phyloP scores from a whole-genome alignment of 1,284 basidiomycete species.

The Lentinus polychrous region DNA sequence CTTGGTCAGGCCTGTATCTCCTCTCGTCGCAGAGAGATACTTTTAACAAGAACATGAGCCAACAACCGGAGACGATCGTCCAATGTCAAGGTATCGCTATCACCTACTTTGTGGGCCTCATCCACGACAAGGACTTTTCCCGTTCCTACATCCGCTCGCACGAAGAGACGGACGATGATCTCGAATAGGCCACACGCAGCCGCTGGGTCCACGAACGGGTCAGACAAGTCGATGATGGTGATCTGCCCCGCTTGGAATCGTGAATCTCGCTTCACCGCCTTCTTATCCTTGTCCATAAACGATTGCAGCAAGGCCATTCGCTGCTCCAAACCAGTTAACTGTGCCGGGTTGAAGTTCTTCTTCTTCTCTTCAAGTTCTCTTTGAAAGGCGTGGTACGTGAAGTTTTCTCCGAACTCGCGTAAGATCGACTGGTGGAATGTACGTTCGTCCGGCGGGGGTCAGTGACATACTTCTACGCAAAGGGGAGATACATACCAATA shows the following conservation, averaged over 20 bases:
- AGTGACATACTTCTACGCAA: slow-evolving; percentile 22
- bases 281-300: slow-evolving; percentile 32
- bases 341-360: slow-evolving; percentile 43
- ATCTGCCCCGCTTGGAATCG: slow-evolving; percentile 49
- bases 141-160: slow-evolving; percentile 50
- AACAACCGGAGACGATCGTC: not conserved
- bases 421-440: slow-evolving; percentile 30
- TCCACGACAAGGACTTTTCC: slow-evolving; percentile 71
- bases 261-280: slow-evolving; percentile 12
- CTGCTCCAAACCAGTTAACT: slow-evolving; percentile 44
- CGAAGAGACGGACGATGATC: slow-evolving; percentile 57
- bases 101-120: slow-evolving; percentile 63
- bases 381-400: slow-evolving; percentile 41
- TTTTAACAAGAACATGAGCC: slow-evolving; percentile 19
- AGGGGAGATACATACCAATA: slow-evolving; percentile 37
- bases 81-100: not conserved
- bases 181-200: slow-evolving; percentile 68
- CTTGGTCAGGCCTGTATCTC: slow-evolving; percentile 45
- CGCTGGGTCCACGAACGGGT: slow-evolving; percentile 61
- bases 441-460: not conserved
- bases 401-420: slow-evolving; percentile 41
- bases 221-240: slow-evolving; percentile 62
- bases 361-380: slow-evolving; percentile 38
- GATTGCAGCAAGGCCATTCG: slow-evolving; percentile 42
- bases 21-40: slow-evolving; percentile 50